Conservation (phyloP, 2,329 filamentous ascomycete genomes). For the Hymenoscyphus linearis region DNA sequence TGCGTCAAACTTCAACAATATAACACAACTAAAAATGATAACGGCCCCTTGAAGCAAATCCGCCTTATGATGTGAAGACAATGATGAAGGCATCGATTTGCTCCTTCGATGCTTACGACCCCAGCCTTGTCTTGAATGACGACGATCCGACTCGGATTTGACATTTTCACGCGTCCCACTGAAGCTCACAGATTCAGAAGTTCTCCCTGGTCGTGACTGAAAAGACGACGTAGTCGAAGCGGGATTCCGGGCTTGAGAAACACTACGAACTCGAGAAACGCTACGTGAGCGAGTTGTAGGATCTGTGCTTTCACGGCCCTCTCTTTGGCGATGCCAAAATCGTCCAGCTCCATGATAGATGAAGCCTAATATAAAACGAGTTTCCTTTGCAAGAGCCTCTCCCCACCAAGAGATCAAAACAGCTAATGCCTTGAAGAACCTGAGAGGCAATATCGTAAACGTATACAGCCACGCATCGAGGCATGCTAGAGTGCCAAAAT, state of each 20-base stretch:
- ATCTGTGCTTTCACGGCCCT: constrained; percentile 39
- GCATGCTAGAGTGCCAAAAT: constrained; percentile 86
- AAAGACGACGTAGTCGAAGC: constrained; percentile 25
- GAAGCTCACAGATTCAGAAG: constrained; percentile 12
- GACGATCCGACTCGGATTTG: constrained; percentile 24
- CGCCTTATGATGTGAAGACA: constrained; percentile 88
- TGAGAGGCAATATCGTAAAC: constrained; percentile 87
- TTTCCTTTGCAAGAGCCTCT: constrained; percentile 66
- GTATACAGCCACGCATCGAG: constrained; percentile 95
- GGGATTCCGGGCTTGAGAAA: constrained; percentile 23
- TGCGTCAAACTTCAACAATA: constrained; percentile 87
- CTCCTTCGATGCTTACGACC: constrained; percentile 59
- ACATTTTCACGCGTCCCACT: constrained; percentile 16
- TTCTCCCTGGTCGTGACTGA: constrained; percentile 20
- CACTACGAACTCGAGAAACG: constrained; percentile 25
- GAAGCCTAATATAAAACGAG: constrained; percentile 65
- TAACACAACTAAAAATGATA: constrained; percentile 77
- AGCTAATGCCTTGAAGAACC: constrained; percentile 75
- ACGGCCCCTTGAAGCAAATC: constrained; percentile 88
- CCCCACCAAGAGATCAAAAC: constrained; percentile 76
- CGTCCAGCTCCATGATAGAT: constrained; percentile 76
- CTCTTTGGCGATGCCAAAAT: constrained; percentile 58
- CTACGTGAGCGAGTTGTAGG: constrained; percentile 25
- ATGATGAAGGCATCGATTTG: constrained; percentile 77
- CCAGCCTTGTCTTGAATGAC: constrained; percentile 26